A percentile compares a stretch with the other conserved stretches of the same genome.
Conservation (phyloP, 2,329 filamentous ascomycete genomes). For the Talaromyces funiculosus region DNA sequence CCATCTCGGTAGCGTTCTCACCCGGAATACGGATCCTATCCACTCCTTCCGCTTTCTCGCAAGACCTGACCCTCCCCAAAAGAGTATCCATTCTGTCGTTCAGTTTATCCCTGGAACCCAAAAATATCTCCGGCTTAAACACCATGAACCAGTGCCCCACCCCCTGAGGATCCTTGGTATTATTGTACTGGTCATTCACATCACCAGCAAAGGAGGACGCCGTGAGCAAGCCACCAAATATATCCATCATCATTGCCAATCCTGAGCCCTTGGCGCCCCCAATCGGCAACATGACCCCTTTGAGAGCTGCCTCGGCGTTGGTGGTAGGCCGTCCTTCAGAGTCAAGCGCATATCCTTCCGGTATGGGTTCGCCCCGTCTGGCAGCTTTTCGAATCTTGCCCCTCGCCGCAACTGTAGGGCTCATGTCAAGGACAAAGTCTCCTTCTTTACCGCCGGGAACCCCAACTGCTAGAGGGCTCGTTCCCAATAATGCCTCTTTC, state of each 20-base stretch:
- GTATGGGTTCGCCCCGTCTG: slow-evolving; percentile 22
- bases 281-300: slow-evolving; percentile 18
- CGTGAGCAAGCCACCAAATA: slow-evolving; percentile 8
- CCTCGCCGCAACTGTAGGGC: slow-evolving; percentile 20
- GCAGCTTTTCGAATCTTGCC: slow-evolving; percentile 23
- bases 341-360: slow-evolving; percentile 21
- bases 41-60: slow-evolving; percentile 1
- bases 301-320: slow-evolving; percentile 19
- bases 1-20: slow-evolving; percentile 2
- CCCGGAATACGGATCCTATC: slow-evolving; percentile 5
- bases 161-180: slow-evolving; percentile 3
- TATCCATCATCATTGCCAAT: slow-evolving; percentile 16
- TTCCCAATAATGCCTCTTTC: slow-evolving; percentile 14
- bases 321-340: slow-evolving; percentile 19
- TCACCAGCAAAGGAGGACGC: slow-evolving; percentile 6
- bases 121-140: slow-evolving; percentile 4
- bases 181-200: slow-evolving; percentile 10
- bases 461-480: slow-evolving; percentile 15
- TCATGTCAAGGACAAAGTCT: slow-evolving; percentile 23
- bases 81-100: slow-evolving; percentile 8
- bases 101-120: neutral
- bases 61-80: neutral
- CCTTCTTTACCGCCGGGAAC: slow-evolving; percentile 8
- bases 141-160: slow-evolving; percentile 12
- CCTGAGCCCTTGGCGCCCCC: slow-evolving; percentile 17